Evolutionary conservation across 2,329 filamentous ascomycete genomes (phyloP), one percentile per base, ranked within the genome.

Genomic region (Ophiosphaerella herpotricha): DNA sequence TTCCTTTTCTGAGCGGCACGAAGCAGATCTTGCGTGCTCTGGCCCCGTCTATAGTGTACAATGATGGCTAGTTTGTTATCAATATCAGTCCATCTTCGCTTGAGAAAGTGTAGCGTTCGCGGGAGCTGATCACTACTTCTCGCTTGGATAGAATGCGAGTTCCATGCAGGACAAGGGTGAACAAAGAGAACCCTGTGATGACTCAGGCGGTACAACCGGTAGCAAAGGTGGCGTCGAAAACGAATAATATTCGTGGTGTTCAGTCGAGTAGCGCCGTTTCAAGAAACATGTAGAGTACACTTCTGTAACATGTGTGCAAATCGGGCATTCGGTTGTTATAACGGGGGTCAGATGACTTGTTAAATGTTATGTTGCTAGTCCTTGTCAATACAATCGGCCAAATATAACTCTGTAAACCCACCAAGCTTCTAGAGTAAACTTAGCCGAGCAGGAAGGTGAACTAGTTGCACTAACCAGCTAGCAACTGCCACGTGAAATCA

Each of bases 151-250:
- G 16, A 23, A 43, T 35, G 32, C 32, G n/a, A 9, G 7, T 8
- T 36, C 16, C 16, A 14, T 14, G 39, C 39, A 31, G 7, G n/a
- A 12, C 24, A 13, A 24, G 39, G 39, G 23, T 29, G 29, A 14
- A 29, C n/a, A 29, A 23, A 21, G 18, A 21, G 29, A 34, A 34
- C 40, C 40, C 40, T 34, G 40, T 29, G 13, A 42, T 42, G 34
- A n/a, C 8, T 33, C 16, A n/a, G 13, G 31, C 40, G 26, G 29
- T 42, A 42, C 35, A 9, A 14, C 34, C 35, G 34, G 43, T 18
- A 38, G 24, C 23, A 45, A 32, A 3, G 43, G 43, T 45, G 43
- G 43, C 43, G 43, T 35, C 16, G 24, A 34, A 35, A 39, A 45
- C 23, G 24, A 32, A 32, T 29, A n/a, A 16, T 21, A 31, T 39